These are phyloP conservation scores for Verbena officinalis DNA, from an alignment of 257 asterid genomes.

Conservation along the genomic window DNA sequence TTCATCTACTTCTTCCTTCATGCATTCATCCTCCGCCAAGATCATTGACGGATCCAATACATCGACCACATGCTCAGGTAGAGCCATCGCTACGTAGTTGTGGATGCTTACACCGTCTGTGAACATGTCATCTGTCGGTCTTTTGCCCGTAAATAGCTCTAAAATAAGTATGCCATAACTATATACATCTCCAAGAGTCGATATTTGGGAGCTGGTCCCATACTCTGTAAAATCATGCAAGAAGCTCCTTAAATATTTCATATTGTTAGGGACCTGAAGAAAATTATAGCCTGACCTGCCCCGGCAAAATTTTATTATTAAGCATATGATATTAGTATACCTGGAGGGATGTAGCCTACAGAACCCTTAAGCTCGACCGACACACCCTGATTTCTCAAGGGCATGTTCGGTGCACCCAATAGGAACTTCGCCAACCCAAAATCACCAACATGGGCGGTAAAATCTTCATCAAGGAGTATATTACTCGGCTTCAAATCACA, in stretches of 20 bases:
- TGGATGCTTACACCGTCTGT: neutral
- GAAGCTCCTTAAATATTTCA: too few relatives aligned
- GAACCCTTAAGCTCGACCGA: slow-evolving; percentile 34
- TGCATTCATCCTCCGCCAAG: neutral
- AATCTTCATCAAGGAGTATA: slow-evolving; percentile 9
- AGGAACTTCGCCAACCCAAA: slow-evolving; percentile 48
- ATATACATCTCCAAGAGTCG: slow-evolving; percentile 45
- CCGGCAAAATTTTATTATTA: too few relatives aligned
- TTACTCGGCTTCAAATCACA: slow-evolving; percentile 27
- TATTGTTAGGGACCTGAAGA: too few relatives aligned
- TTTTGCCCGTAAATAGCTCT: slow-evolving; percentile 19
- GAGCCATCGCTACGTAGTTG: neutral
- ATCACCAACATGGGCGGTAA: slow-evolving; percentile 45
- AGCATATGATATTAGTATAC: slow-evolving; percentile 14
- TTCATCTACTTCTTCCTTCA: neutral
- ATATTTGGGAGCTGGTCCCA: slow-evolving; percentile 29
- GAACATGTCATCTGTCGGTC: slow-evolving; percentile 24
- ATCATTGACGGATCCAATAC: neutral
- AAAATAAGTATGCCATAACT: slow-evolving; percentile 35
- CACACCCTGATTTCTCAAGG: neutral
- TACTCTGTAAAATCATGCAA: slow-evolving; percentile 34
- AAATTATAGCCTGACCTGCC: too few relatives aligned
- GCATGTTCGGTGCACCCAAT: slow-evolving; percentile 3
- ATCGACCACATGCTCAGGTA: neutral
- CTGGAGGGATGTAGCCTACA: slow-evolving; percentile 47